phyloP scores from a whole-genome alignment of 495 filamentous ascomycete species.

The Penicillium ochrochloron region DNA sequence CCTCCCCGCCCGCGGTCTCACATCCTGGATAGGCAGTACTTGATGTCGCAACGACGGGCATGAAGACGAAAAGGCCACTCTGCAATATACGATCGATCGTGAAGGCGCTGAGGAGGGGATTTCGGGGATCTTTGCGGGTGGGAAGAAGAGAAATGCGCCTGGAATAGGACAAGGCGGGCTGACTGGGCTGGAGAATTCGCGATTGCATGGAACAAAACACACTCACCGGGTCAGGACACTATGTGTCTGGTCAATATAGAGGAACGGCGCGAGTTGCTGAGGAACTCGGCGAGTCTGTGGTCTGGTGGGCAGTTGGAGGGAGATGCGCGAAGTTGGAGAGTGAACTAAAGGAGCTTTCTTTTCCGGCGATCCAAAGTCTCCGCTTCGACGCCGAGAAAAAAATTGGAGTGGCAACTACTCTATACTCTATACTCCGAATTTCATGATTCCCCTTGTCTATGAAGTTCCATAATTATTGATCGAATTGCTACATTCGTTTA shows the following conservation, averaged over 20 bases:
- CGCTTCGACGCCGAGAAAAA: conserved; percentile 35
- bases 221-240: conserved; percentile 29
- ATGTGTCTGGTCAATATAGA: conserved; percentile 6
- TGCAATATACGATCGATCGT: neutral
- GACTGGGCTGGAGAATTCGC: conserved; percentile 22
- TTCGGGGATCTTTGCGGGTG: conserved; percentile 18
- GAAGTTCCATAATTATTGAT: neutral
- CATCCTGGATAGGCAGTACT: neutral
- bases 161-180: conserved; percentile 21
- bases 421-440: conserved; percentile 31
- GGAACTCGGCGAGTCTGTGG: conserved; percentile 22
- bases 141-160: conserved; percentile 28
- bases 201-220: conserved; percentile 22
- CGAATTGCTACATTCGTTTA: neutral
- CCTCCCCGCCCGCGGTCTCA: conserved; percentile 19
- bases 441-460: neutral
- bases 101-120: conserved; percentile 14
- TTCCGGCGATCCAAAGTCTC: conserved; percentile 40
- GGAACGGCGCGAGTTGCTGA: conserved; percentile 14
- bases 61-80: neutral
- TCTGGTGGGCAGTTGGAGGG: conserved; percentile 22
- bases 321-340: conserved; percentile 37
- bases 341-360: conserved; percentile 40
- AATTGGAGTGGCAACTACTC: conserved; percentile 34
- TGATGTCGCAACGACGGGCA: neutral